phyloP scores from a whole-genome alignment of 106 monocot genomes.

The Gastrodia elata region DNA sequence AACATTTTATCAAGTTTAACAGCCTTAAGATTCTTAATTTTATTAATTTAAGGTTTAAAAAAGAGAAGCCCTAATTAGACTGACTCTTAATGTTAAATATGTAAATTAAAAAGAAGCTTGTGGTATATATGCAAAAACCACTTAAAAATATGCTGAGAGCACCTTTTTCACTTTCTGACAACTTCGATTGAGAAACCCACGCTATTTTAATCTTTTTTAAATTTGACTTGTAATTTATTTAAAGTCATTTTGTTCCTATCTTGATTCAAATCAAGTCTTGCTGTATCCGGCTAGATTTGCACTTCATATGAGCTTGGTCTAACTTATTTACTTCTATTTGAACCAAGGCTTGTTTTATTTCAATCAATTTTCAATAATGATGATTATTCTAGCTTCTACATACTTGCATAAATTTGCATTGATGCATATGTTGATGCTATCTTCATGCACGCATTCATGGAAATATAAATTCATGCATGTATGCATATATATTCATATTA shows the following conservation, averaged over 20 bases:
- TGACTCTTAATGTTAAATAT: no score
- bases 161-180: not conserved
- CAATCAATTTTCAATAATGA: not conserved
- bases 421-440: not conserved
- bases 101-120: no score
- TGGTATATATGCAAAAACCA: not conserved
- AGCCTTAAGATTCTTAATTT: no score
- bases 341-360: not conserved
- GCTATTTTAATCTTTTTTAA: not conserved
- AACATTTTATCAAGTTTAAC: no score
- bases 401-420: not conserved
- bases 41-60: no score
- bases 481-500: no score
- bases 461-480: not conserved
- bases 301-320: not conserved
- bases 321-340: not conserved
- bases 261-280: not conserved
- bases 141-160: not conserved
- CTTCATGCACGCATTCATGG: not conserved
- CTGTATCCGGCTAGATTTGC: not conserved
- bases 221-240: not conserved
- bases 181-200: not conserved
- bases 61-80: no score
- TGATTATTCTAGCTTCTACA: not conserved
- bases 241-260: not conserved